Base-by-base conservation (phyloP, 495 filamentous ascomycete genomes). In the Neurospora terricola region DNA sequence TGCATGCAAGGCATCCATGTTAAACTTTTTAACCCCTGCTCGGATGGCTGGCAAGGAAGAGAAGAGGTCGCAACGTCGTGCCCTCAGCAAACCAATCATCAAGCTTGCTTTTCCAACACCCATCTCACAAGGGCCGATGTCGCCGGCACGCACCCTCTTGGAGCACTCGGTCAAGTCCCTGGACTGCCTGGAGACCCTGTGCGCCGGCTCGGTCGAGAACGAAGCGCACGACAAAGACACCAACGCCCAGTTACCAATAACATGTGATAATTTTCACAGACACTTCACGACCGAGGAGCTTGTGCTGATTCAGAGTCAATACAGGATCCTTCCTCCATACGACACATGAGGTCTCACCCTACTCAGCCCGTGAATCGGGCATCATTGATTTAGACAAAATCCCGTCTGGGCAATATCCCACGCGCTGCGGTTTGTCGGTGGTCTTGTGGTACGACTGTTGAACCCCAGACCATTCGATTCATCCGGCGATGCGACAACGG, bases 1-100 rank as follows among this genome's bases (percentile, higher is more conserved):
- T 81, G 78, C 78, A 81, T 81, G 76, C 76, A 71, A 74, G 36
- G 74, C 69, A 77, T 74, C 76, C 78, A 76, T 72, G 72, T 69
- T 69, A 77, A 72, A 70, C 72, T 70, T 72, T 37, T 69, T 12
- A 69, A 80, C 73, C 79, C 78, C 73, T 78, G 77, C 54, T 68
- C 34, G 34, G 5, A 16, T 27, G 34, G 69, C 70, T 30, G 39
- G 27, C 30, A 68, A 39, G 18, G 37, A 23, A 36, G 30, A 36
- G 43, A 14, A 73, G 71, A 73, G 73, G 75, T 76, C 74, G 70
- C 48, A 75, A 18, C 27, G 68, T 73, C 73, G 70, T 69, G 27
- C 48, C 23, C 27, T 68, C 34, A 71, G 38, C 38, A 54, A 14
- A 7, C 80, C 80, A 81, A 81, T 81, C 78, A 80, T 10, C 54